Conservation (phyloP, 2,329 filamentous ascomycete genomes). For the Elsinoe necatrix region DNA sequence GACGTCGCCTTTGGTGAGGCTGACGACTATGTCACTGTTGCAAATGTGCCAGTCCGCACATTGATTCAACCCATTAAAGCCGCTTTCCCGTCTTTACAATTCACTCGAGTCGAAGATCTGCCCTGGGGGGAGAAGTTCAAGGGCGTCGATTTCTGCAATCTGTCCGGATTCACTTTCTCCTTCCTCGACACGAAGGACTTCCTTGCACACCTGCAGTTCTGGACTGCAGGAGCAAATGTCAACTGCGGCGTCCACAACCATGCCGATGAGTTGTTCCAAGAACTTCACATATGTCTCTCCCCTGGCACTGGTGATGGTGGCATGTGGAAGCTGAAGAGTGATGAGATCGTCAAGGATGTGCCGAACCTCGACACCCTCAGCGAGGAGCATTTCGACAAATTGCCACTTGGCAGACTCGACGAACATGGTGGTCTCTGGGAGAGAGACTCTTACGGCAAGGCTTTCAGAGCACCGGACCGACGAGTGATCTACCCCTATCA, state of each 20-base stretch:
- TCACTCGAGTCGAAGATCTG: conserved; percentile 5
- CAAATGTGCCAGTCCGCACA: conserved; percentile 9
- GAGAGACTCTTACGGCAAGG: conserved; percentile 11
- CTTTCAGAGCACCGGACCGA: conserved; percentile 7
- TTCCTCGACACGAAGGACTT: conserved; percentile 14
- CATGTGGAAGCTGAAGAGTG: conserved; percentile 12
- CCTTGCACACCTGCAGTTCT: conserved; percentile 11
- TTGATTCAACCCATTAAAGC: conserved; percentile 9
- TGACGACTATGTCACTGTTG: conserved; percentile 6
- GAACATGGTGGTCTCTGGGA: conserved; percentile 14
- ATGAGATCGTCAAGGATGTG: conserved; percentile 4
- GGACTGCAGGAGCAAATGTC: conserved; percentile 11
- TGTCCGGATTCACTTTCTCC: conserved; percentile 3
- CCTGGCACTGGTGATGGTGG: conserved; percentile 6
- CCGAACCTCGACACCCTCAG: conserved; percentile 4
- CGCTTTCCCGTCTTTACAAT: background rate
- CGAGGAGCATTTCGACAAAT: conserved; percentile 9
- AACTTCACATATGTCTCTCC: conserved; percentile 8
- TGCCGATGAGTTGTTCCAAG: conserved; percentile 12
- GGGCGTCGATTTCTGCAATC: conserved; percentile 11
- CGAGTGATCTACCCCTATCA: conserved; percentile 4
- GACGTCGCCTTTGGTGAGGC: conserved; percentile 8
- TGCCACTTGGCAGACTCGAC: conserved; percentile 1
- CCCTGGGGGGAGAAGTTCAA: conserved; percentile 9
- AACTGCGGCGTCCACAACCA: conserved; percentile 13